Evolutionary conservation across 2,329 filamentous ascomycete species (phyloP), one percentile per base, ranked within the genome.

Genomic region (Neurospora sp.): DNA sequence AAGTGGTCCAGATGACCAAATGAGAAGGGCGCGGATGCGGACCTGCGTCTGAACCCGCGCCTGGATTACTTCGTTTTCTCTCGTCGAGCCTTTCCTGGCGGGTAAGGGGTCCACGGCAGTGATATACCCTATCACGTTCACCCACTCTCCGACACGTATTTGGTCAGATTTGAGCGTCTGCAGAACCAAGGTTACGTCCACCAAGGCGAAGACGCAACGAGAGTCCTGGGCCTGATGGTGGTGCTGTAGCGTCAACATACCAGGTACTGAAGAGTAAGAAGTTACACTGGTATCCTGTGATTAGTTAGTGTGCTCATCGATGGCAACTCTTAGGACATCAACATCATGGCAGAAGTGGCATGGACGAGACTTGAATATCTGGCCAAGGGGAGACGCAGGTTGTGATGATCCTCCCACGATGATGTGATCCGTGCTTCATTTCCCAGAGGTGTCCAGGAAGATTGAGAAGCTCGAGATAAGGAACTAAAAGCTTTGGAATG

Each of bases 71-170:
- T 23, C 57, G 66, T 19, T 17, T 52, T 36, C 23, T 39, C 38
- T 39, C 40, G 23, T 66, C 46, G 52, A n/a, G 8, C 12, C 66
- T 66, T 70, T 71, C 67, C 40, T 66, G 62, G 70, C 69, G 41
- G 69, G 62, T 43, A 69, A 52, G 43, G 62, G 17, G 36, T 39
- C 8, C 41, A 39, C 71, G 38, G 71, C 68, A 70, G 72, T 84
- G 69, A 94, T 83, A 78, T 96, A 96, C 6, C 94, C 95, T 73
- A 97, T 87, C 3, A 97, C 85, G 77, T 97, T 97, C 67, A 97
- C 80, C 93, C 94, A 97, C 71, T 90, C 86, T n/a, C 95, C 95
- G 36, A 91, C 81, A 67, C 88, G 85, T 68, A 91, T 85, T 67
- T 91, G 84, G 69, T 89, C 85, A 28, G 85, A 80, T 23, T 86